These are phyloP conservation scores for Ramaria sp. DNA, from an alignment of 768 basidiomycete genomes.

Conservation along the genomic window DNA sequence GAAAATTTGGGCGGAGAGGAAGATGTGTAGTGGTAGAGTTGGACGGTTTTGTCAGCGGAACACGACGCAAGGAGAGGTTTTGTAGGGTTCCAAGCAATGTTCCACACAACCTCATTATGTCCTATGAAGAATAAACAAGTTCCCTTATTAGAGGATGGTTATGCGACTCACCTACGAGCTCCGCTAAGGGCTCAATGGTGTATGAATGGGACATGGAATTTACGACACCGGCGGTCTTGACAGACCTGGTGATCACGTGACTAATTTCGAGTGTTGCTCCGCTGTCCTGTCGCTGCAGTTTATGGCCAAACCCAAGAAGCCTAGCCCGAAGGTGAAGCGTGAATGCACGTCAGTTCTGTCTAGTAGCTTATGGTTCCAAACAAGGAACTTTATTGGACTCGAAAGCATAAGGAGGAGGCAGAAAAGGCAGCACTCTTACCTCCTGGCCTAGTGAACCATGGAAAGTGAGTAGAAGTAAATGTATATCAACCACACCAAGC, in stretches of 20 bases:
- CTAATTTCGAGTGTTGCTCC: not conserved
- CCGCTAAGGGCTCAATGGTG: slow-evolving; percentile 1
- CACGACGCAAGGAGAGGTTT: slow-evolving; percentile 83
- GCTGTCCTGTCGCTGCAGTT: not conserved
- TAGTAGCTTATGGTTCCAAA: not conserved
- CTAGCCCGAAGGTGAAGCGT: not conserved
- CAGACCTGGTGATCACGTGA: not conserved
- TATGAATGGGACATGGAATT: not conserved
- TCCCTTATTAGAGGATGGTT: not conserved
- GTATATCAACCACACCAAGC: not conserved
- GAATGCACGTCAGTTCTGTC: not conserved
- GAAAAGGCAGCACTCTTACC: slow-evolving; percentile 53
- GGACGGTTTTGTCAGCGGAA: slow-evolving; percentile 87
- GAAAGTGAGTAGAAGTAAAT: slow-evolving; percentile 29
- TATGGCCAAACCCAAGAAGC: slow-evolving; percentile 9
- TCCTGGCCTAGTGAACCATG: slow-evolving; percentile 69
- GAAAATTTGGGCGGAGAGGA: slow-evolving; percentile 30
- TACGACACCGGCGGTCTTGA: no score
- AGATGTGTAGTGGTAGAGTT: slow-evolving; percentile 62
- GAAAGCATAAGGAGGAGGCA: slow-evolving; percentile 50
- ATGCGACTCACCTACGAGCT: not conserved
- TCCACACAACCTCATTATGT: slow-evolving; percentile 82
- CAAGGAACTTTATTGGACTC: slow-evolving; percentile 48
- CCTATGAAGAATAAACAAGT: slow-evolving; percentile 24
- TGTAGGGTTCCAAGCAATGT: slow-evolving; percentile 78